Evolutionary conservation across 345 rosid species (phyloP).

Genomic region (Litchi chinensis): DNA sequence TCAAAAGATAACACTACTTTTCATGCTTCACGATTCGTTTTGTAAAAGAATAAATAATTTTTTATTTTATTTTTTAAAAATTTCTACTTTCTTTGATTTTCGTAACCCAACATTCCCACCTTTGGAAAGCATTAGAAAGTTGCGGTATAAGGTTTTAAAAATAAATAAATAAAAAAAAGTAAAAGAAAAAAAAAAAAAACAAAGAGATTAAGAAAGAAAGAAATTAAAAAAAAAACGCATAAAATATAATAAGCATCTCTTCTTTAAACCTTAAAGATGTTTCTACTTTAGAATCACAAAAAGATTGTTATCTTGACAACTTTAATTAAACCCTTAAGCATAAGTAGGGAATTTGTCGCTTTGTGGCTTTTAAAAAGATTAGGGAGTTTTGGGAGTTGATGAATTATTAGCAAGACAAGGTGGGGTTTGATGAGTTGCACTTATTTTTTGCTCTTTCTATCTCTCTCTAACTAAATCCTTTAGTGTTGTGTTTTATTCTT

Average conservation of each 20-base stretch:
- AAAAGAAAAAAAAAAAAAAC: constrained; percentile 9
- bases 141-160: constrained; percentile 18
- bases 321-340: constrained; percentile 42
- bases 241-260: constrained; percentile 37
- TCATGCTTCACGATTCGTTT: constrained; percentile 44
- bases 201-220: neutral
- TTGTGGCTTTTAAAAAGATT: constrained; percentile 34
- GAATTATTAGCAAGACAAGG: constrained; percentile 13
- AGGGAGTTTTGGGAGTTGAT: constrained; percentile 12
- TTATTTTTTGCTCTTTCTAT: neutral
- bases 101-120: constrained; percentile 49
- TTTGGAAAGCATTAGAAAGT: constrained; percentile 43
- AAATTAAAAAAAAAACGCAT: neutral
- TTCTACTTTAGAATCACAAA: constrained; percentile 47
- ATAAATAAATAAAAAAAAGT: constrained; percentile 16
- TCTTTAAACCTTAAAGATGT: constrained; percentile 52
- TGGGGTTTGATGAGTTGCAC: constrained; percentile 27
- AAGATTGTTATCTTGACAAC: constrained; percentile 44
- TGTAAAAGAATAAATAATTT: constrained; percentile 33
- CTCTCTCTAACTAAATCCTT: constrained; percentile 20
- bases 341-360: constrained; percentile 51
- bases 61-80: neutral
- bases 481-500: constrained; percentile 17
- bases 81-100: constrained; percentile 38
- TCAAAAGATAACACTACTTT: constrained; percentile 51